Evolutionary conservation across 345 rosid genomes (phyloP).

Genomic region (Camelina sativa): DNA sequence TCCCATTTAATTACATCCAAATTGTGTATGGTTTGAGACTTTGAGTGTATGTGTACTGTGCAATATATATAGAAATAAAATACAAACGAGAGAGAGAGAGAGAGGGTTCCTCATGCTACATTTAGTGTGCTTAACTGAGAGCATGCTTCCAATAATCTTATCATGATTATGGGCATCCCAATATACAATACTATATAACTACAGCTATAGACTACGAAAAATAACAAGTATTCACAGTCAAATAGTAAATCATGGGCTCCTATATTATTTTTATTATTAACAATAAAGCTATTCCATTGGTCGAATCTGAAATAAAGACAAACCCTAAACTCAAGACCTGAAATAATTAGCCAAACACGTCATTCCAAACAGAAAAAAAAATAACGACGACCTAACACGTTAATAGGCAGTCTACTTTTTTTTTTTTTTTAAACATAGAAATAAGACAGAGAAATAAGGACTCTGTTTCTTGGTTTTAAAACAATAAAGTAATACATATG

Average conservation of each 20-base stretch:
- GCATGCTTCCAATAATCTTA: conserved; percentile 27
- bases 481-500: no score
- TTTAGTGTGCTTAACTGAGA: conserved; percentile 18
- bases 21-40: no score
- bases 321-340: conserved; percentile 32
- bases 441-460: no score
- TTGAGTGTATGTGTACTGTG: background rate
- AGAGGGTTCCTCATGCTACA: conserved; percentile 41
- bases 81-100: background rate
- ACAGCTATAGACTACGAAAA: background rate
- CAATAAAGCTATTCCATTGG: conserved; percentile 13
- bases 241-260: conserved; percentile 17
- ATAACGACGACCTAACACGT: conserved; percentile 11
- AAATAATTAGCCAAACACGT: conserved; percentile 37
- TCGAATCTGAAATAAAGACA: conserved; percentile 37
- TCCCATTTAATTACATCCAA: conserved; percentile 1
- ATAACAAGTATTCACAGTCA: background rate
- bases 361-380: conserved; percentile 27
- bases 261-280: background rate
- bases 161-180: conserved; percentile 32
- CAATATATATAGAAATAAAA: background rate
- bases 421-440: no score
- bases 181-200: background rate
- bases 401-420: conserved; percentile 3
- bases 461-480: no score